Base-by-base conservation (phyloP, 495 filamentous ascomycete genomes). In the Aspergillus egyptiacus region DNA sequence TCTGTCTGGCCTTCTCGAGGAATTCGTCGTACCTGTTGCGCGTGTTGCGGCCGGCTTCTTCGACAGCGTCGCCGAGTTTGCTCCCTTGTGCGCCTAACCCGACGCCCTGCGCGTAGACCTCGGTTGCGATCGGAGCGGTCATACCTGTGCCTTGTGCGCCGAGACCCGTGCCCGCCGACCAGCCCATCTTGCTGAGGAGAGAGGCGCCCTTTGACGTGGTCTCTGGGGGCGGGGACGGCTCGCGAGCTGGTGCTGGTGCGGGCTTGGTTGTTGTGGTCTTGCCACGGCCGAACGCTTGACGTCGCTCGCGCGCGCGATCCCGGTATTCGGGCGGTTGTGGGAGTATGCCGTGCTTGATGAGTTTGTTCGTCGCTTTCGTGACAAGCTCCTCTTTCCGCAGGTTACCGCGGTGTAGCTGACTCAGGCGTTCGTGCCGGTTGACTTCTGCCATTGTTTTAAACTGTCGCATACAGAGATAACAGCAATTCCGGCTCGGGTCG, bases 161-260 rank as follows among this genome's bases (percentile, higher is more conserved):
- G 15, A 96, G 71, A 1, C 91, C 91, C 47, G 82, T 76, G 1
- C 90, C 90, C 2, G 79, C 79, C 10, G 75, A 82, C 87, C 87
- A 95, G 13, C 90, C 90, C 87, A 95, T 94, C 69, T 95, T 95
- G 40, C 84, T 82, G 6, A 96, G 76, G 25, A 96, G 70, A 1
- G 84, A 81, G 5, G 87, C 86, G 19, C 90, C 91, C 69, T 91
- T 95, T n/a, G 87, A 91, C 1, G 64, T 66, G 5, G 59, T 50
- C 47, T 77, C 75, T 15, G 68, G 66, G 1, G 69, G 61, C 41
- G 58, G 51, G 14, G 48, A 38, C 11, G 66, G 61, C 11, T 68
- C 60, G 15, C 68, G 70, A 50, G 65, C 56, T 18, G 60, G 47
- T 1, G 68, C 46, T 10, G 62, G 46, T 13, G 62, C 36, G 17